Base-by-base conservation (phyloP, 768 basidiomycete genomes). In the Chalciporus chontae region DNA sequence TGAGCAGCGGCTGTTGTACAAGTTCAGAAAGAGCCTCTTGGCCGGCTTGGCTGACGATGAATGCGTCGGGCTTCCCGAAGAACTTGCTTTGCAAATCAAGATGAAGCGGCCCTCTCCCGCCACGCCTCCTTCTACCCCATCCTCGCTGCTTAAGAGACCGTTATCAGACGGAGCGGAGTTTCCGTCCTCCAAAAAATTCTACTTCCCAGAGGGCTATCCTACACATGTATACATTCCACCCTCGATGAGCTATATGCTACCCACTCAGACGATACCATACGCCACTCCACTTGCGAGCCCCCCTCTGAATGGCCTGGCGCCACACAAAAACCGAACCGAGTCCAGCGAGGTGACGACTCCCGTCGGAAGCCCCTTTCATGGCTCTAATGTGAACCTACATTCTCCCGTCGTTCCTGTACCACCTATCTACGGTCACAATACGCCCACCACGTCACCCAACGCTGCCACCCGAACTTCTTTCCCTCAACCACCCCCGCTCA, bases 1-100 rank as follows among this genome's bases (percentile, higher is more conserved):
- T 1, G 81, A 82, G 53, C 83, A 86, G 53, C 72, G 84, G 26
- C 63, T 87, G 27, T 64, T 87, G 8, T 87, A 84, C 66, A 77
- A 80, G 52, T 67, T 78, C 9, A 73, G 85, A 10, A 78, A 78
- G 61, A 78, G 75, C 54, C 72, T 87, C 5, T 67, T 85, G 0
- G 75, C 82, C 5, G 80, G 79, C 4, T 65, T 86, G 2, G 55
- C 65, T 18, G 83, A 86, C 50, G 72, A 72, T 2, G 79, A 85
- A 40, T 87, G 85, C 51, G 60, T 71, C 0, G 76, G 78, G 17
- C 71, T 87, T 17, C 65, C 67, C 0, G 78, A 81, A 14, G 85
- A 87, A 59, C 62, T 86, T 4, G 66, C 72, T 21, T 53, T 76
- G 42, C 83, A 84, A 59, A 53, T 51, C 44, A 60, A 59, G 60